Percentiles rank a stretch among this genome's conserved stretches.
phyloP scores from a whole-genome alignment of 768 basidiomycete species.

The Inosperma sp. region DNA sequence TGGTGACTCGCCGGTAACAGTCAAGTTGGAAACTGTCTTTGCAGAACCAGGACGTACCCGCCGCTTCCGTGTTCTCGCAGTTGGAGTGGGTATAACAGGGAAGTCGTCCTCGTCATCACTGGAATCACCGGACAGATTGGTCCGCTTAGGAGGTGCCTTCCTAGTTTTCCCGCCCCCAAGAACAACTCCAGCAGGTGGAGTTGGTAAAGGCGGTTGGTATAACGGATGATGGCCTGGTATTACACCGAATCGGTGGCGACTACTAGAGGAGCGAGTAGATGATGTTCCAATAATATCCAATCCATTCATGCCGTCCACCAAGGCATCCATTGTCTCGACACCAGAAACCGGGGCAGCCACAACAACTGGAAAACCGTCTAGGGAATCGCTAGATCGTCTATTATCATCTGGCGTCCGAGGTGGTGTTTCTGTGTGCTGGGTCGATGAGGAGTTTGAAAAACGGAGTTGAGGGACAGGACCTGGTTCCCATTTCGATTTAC shows the following conservation, averaged over 20 bases:
- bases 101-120: constrained; percentile 50
- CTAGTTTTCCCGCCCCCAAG: constrained; percentile 50
- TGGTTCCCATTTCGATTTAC: constrained; percentile 41
- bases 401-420: constrained; percentile 65
- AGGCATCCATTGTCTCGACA: constrained; percentile 83
- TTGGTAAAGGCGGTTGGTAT: constrained; percentile 79
- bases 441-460: constrained; percentile 64
- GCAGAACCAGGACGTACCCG: constrained; percentile 21
- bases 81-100: constrained; percentile 7
- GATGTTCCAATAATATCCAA: constrained; percentile 46
- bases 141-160: constrained; percentile 28
- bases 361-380: constrained; percentile 55
- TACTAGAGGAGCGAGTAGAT: constrained; percentile 39
- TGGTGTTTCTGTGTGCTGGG: constrained; percentile 63
- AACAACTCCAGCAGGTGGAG: constrained; percentile 73
- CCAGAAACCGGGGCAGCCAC: constrained; percentile 76
- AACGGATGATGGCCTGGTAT: constrained; percentile 66
- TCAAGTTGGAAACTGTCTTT: constrained; percentile 26
- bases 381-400: constrained; percentile 35
- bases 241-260: constrained; percentile 42
- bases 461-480: constrained; percentile 45
- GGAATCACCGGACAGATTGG: constrained; percentile 40
- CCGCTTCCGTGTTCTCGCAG: constrained; percentile 19
- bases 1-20: constrained; percentile 5
- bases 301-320: constrained; percentile 88